Percentiles rank a stretch among this genome's conserved stretches.
These are phyloP conservation scores for Detonula confervacea DNA, from an alignment of 352 stramenopile species.

Conservation along the genomic window DNA sequence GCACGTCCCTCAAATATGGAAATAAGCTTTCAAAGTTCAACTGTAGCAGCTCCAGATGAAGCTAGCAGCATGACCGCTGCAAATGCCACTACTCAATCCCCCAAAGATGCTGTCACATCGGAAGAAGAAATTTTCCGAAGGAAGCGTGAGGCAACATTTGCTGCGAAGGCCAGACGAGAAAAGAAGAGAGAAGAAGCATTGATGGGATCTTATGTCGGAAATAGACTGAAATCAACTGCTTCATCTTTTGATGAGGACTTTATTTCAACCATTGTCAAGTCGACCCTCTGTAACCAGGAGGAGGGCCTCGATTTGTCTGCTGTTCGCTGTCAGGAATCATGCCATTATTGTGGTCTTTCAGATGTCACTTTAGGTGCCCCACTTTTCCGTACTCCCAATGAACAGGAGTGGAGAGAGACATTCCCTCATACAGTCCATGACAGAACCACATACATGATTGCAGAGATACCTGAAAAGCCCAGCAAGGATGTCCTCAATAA, in stretches of 20 bases:
- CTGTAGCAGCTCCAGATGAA: constrained; percentile 29
- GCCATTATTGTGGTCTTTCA: constrained; percentile 81
- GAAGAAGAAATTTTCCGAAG: constrained; percentile 53
- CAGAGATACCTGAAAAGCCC: constrained; percentile 52
- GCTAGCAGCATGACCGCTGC: constrained; percentile 27
- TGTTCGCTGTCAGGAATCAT: constrained; percentile 69
- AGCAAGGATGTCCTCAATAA: constrained; percentile 7
- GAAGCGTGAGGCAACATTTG: constrained; percentile 50
- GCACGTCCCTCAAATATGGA: constrained; percentile 33
- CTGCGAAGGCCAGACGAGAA: constrained; percentile 55
- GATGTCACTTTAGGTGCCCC: constrained; percentile 80
- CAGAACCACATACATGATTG: constrained; percentile 72
- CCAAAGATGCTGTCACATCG: constrained; percentile 20
- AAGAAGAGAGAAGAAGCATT: constrained; percentile 65
- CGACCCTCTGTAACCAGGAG: constrained; percentile 66
- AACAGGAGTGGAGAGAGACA: constrained; percentile 82
- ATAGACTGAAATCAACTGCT: constrained; percentile 72
- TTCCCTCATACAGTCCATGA: constrained; percentile 67
- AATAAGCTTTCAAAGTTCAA: constrained; percentile 47
- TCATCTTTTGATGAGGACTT: constrained; percentile 84
- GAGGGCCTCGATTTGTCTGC: constrained; percentile 65
- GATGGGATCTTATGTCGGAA: constrained; percentile 61
- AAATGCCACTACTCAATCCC: constrained; percentile 9
- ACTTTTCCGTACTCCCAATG: constrained; percentile 78
- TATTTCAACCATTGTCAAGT: constrained; percentile 75